Conservation (phyloP, 148 eudicot genomes). For the Cornus suecica region DNA sequence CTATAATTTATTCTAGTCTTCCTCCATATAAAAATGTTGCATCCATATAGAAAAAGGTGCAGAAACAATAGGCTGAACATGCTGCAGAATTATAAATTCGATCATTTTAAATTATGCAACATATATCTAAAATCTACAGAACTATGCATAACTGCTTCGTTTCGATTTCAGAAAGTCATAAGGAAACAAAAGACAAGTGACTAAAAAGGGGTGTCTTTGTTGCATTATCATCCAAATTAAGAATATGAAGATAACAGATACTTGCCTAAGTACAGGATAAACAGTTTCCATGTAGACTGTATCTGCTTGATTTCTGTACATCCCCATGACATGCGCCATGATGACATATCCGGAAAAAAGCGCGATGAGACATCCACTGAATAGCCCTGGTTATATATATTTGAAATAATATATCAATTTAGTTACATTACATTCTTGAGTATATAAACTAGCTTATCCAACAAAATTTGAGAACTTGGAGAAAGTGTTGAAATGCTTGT, state of each 20-base stretch:
- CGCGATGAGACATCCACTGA: slow-evolving; percentile 84
- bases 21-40: slow-evolving; percentile 95
- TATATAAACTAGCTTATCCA: background rate
- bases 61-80: slow-evolving; percentile 88
- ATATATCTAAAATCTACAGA: background rate
- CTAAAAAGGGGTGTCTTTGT: too few relatives aligned
- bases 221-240: background rate
- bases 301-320: slow-evolving; percentile 58
- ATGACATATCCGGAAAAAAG: slow-evolving; percentile 77
- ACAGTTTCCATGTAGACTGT: slow-evolving; percentile 95
- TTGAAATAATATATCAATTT: background rate
- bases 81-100: slow-evolving; percentile 41
- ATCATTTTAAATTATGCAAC: background rate
- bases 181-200: background rate
- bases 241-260: slow-evolving; percentile 8
- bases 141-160: background rate
- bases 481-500: too few relatives aligned
- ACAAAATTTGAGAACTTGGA: background rate
- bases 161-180: background rate
- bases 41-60: slow-evolving; percentile 83
- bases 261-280: slow-evolving; percentile 92
- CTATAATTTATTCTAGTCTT: slow-evolving; percentile 75
- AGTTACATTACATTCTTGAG: background rate
- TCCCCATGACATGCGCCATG: slow-evolving; percentile 81
- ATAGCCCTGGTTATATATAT: slow-evolving; percentile 48